Evolutionary conservation across 768 basidiomycete genomes (phyloP).

Genomic region (Fistulinella prunicolor): DNA sequence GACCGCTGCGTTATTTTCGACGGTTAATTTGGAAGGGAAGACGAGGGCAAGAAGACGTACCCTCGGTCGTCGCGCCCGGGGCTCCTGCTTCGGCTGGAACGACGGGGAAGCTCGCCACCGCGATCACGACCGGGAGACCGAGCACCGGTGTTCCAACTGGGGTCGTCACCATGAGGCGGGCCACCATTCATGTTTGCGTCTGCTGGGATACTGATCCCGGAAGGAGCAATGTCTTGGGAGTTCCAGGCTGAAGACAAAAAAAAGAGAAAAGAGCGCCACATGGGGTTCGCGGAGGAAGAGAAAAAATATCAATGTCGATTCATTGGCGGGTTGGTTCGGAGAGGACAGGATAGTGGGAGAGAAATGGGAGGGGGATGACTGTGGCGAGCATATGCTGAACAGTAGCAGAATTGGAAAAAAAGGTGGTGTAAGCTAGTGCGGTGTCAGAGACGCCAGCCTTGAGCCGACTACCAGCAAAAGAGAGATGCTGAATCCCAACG

Average conservation of each 20-base stretch:
- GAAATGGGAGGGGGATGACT: slow-evolving; percentile 27
- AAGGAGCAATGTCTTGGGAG: slow-evolving; percentile 76
- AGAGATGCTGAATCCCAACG: slow-evolving; percentile 23
- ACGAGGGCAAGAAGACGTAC: slow-evolving; percentile 37
- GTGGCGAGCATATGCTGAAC: slow-evolving; percentile 8
- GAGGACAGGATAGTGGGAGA: slow-evolving; percentile 14
- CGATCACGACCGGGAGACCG: slow-evolving; percentile 41
- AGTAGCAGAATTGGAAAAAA: slow-evolving; percentile 14
- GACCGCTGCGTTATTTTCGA: slow-evolving; percentile 11
- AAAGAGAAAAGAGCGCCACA: slow-evolving; percentile 5
- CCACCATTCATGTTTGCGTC: slow-evolving; percentile 46
- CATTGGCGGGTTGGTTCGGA: slow-evolving; percentile 30
- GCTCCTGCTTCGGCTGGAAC: slow-evolving; percentile 79
- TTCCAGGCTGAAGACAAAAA: slow-evolving; percentile 66
- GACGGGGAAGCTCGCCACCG: slow-evolving; percentile 51
- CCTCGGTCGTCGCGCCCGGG: slow-evolving; percentile 58
- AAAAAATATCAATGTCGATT: slow-evolving; percentile 43
- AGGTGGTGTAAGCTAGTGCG: slow-evolving; percentile 9
- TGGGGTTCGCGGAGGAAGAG: slow-evolving; percentile 27
- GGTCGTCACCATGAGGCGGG: slow-evolving; percentile 50
- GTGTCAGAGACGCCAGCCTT: slow-evolving; percentile 32
- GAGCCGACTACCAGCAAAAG: slow-evolving; percentile 30
- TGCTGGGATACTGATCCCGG: slow-evolving; percentile 72
- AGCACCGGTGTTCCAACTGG: slow-evolving; percentile 47
- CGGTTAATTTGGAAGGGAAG: background rate